Base-by-base conservation (phyloP, 2,329 filamentous ascomycete species). In the Penicillium freii region DNA sequence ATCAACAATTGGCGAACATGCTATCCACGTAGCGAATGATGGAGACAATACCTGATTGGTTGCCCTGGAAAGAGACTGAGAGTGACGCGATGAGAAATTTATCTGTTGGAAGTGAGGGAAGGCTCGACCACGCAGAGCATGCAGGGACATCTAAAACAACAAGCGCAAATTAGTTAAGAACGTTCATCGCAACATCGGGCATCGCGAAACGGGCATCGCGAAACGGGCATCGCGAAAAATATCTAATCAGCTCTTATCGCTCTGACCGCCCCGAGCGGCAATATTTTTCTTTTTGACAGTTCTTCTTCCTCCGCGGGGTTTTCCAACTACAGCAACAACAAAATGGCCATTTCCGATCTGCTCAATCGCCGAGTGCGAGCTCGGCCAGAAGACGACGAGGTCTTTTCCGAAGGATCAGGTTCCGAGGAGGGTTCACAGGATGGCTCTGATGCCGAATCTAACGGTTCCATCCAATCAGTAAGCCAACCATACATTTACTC, bases 331-430 rank as follows among this genome's bases (percentile, higher is more conserved):
- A n/a, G n/a, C n/a, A 27, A 23, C 19, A 44, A 21, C 54, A 57
- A 40, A 44, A 77, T 77, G 75, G 67, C 70, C 7, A 72, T 77
- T 51, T 67, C 71, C 17, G 71, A 73, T 51, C 65, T 68, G 11
- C 67, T 79, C 23, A 75, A 77, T 61, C 73, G 73, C 60, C 74
- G 77, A n/a, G 70, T 80, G 56, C 73, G 72, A 52, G 73, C 75
- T 19, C 66, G 68, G 9, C 70, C 69, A 36, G 74, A 73, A 15
- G 73, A 77, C 19, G 80, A 82, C 57, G 73, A 74, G 8, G 62
- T 63, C 1, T 69, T 71, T 44, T 73, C 69, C 1, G 68, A 71
- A 21, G 64, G 57, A 25, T 69, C 71, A 23, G 62, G 57, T 9
- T 67, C 67, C 8, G 66, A 62, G n/a, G 50, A 63, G 1, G 63